Percentiles rank a stretch among this genome's conserved stretches.
phyloP scores from a whole-genome alignment of 352 stramenopile genomes.

The Phytophthora pisi region DNA sequence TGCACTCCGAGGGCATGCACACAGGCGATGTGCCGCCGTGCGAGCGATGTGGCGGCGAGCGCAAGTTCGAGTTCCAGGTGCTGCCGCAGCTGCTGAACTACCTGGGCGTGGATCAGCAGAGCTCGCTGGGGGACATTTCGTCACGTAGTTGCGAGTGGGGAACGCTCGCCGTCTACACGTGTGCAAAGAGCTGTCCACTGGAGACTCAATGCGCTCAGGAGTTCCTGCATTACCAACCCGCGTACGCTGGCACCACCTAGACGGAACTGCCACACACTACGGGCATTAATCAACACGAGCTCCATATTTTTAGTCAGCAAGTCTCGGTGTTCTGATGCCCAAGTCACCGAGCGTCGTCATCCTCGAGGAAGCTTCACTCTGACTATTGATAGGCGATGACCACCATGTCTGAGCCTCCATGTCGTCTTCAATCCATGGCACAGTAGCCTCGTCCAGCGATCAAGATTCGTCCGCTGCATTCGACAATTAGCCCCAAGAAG shows the following conservation, averaged over 20 bases:
- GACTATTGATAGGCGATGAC: constrained; percentile 39
- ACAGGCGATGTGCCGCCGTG: constrained; percentile 68
- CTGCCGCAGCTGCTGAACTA: constrained; percentile 95
- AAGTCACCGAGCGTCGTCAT: constrained; percentile 30
- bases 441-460: neutral
- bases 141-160: constrained; percentile 90
- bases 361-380: constrained; percentile 2
- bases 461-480: constrained; percentile 14
- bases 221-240: constrained; percentile 78
- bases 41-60: constrained; percentile 73
- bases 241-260: constrained; percentile 55
- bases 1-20: constrained; percentile 70
- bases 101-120: constrained; percentile 77
- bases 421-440: constrained; percentile 11
- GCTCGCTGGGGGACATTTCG: constrained; percentile 57
- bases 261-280: constrained; percentile 2
- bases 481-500: constrained; percentile 2
- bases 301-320: constrained; percentile 37
- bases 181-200: constrained; percentile 87
- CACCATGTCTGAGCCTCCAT: constrained; percentile 13
- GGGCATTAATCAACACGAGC: constrained; percentile 26
- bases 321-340: constrained; percentile 29
- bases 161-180: constrained; percentile 93
- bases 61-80: constrained; percentile 96
- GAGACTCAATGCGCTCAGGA: constrained; percentile 61